These are phyloP conservation scores for Rhizopogon roseolus DNA, from an alignment of 768 basidiomycete species.

Conservation along the genomic window DNA sequence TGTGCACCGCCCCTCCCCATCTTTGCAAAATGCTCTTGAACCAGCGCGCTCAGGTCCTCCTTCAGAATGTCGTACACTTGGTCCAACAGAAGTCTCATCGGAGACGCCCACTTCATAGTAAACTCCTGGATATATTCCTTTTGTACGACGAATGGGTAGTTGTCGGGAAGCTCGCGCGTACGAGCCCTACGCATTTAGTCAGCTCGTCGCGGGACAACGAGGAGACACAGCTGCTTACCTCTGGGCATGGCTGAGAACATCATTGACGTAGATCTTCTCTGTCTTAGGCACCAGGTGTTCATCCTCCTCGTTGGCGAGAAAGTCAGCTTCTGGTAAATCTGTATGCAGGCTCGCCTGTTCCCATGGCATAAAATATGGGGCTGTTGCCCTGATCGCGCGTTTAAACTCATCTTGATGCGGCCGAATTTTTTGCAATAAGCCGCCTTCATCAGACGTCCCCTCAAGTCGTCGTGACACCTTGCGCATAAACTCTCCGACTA, in stretches of 20 bases:
- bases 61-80: slow-evolving; percentile 32
- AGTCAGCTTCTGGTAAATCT: slow-evolving; percentile 14
- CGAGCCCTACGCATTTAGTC: slow-evolving; percentile 42
- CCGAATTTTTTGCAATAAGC: slow-evolving; percentile 53
- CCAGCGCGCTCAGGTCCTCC: slow-evolving; percentile 36
- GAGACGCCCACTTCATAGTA: slow-evolving; percentile 43
- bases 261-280: slow-evolving; percentile 41
- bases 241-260: slow-evolving; percentile 43
- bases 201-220: background rate
- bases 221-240: slow-evolving; percentile 30
- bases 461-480: slow-evolving; percentile 43
- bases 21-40: slow-evolving; percentile 43
- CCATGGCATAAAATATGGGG: slow-evolving; percentile 57
- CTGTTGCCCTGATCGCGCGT: slow-evolving; percentile 41
- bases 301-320: slow-evolving; percentile 38
- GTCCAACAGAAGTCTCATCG: slow-evolving; percentile 42
- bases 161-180: slow-evolving; percentile 65
- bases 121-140: slow-evolving; percentile 41
- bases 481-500: slow-evolving; percentile 42
- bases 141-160: slow-evolving; percentile 62
- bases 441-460: slow-evolving; percentile 47
- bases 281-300: background rate
- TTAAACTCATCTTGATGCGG: slow-evolving; percentile 46
- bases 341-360: slow-evolving; percentile 9
- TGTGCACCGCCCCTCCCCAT: slow-evolving; percentile 51